Percentiles rank a stretch among this genome's conserved stretches.
These are phyloP conservation scores for Thielaviopsis populi DNA, from an alignment of 2,329 filamentous ascomycete genomes.

Conservation along the genomic window DNA sequence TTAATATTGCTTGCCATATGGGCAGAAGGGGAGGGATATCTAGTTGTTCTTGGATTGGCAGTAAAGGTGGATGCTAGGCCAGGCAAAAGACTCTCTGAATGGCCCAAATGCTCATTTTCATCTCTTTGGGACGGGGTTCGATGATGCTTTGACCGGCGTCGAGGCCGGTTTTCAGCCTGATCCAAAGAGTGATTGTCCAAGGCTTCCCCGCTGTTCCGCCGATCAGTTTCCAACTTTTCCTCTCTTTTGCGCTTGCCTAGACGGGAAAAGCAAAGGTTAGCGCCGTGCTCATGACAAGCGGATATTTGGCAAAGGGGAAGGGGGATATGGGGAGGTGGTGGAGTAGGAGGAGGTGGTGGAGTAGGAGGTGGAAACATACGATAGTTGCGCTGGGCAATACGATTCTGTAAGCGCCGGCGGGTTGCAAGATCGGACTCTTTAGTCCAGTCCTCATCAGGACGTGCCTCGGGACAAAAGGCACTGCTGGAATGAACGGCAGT, in stretches of 20 bases:
- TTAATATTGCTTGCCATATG: not conserved
- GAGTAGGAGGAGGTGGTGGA: slow-evolving; percentile 42
- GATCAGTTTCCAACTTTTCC: slow-evolving; percentile 5
- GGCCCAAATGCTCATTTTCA: not conserved
- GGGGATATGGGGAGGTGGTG: no score
- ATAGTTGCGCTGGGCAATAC: slow-evolving; percentile 61
- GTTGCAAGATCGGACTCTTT: slow-evolving; percentile 97
- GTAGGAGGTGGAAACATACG: slow-evolving; percentile 39
- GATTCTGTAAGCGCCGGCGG: slow-evolving; percentile 63
- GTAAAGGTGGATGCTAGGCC: not conserved
- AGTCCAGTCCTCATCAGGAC: slow-evolving; percentile 96
- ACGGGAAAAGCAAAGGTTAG: not conserved
- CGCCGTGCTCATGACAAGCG: not conserved
- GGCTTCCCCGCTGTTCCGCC: not conserved
- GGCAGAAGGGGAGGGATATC: not conserved
- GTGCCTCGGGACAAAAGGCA: slow-evolving; percentile 86
- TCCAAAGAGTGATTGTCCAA: not conserved
- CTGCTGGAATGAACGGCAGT: slow-evolving; percentile 49
- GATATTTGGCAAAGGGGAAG: slow-evolving; percentile 41
- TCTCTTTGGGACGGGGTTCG: not conserved
- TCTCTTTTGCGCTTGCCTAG: slow-evolving; percentile 13
- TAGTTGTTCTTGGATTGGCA: not conserved
- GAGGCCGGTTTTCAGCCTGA: not conserved
- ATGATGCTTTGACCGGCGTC: not conserved
- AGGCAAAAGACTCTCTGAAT: not conserved